Conservation (phyloP, 441 rosid species). For the Brassica hybrid region DNA sequence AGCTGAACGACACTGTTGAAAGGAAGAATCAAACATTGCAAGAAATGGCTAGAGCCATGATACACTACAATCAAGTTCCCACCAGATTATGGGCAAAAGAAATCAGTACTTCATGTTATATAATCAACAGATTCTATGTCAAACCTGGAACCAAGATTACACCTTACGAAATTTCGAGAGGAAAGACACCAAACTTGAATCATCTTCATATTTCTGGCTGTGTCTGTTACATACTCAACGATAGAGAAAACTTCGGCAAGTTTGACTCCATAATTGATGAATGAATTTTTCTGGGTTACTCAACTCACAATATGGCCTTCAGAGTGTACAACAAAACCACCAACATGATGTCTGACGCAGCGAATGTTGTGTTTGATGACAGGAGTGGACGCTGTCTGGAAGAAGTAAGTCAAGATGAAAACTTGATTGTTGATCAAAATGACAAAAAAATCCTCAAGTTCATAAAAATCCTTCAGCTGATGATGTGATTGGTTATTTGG, state of each 20-base stretch:
- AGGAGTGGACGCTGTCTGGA: fast-evolving
- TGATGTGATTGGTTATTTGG: neutral
- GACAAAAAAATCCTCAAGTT: too few relatives aligned
- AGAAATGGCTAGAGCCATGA: neutral
- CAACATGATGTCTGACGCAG: neutral
- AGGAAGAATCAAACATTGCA: neutral
- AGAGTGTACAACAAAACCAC: neutral
- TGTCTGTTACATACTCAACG: neutral
- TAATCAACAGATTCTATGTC: neutral
- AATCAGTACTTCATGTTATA: neutral
- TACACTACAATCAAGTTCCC: neutral
- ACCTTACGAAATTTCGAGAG: neutral
- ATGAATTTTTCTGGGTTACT: neutral
- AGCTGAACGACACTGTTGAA: neutral
- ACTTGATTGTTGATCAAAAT: too few relatives aligned
- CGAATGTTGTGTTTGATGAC: neutral
- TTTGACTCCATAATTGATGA: neutral
- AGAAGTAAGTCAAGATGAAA: neutral
- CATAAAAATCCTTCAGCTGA: neutral
- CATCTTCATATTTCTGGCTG: neutral
- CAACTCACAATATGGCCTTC: neutral
- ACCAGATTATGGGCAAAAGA: neutral
- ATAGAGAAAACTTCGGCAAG: neutral
- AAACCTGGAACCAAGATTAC: neutral
- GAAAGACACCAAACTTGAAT: neutral